A percentile compares a stretch with the other conserved stretches of the same genome.
Conservation (phyloP, 202 grass and related monocot species). For the Zoysia matrella region DNA sequence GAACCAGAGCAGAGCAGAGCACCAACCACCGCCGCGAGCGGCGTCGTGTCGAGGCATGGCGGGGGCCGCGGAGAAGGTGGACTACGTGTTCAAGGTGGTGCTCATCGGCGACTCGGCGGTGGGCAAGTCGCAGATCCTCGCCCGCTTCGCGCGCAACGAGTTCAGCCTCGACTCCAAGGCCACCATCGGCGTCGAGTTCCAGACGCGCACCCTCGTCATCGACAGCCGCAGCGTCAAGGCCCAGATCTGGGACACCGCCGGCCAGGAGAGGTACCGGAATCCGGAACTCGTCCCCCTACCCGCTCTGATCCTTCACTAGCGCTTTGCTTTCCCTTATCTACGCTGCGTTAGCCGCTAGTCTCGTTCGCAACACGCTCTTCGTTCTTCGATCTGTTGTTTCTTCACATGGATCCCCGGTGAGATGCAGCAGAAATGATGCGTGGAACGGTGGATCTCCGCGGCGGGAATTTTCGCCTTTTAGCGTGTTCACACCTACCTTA, state of each 20-base stretch:
- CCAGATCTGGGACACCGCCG: constrained; percentile 99
- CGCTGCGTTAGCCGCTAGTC: neutral
- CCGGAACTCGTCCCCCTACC: neutral
- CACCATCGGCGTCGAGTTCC: constrained; percentile 97
- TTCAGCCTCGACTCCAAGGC: constrained; percentile 88
- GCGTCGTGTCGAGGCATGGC: neutral
- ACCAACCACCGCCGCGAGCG: neutral
- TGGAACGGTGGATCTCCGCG: neutral
- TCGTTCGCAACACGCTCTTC: neutral
- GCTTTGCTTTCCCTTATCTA: neutral
- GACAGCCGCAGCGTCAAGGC: constrained; percentile 75
- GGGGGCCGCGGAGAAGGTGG: constrained; percentile 64
- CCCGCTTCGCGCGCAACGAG: constrained; percentile 49
- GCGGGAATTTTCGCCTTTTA: neutral
- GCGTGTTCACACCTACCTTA: constrained; percentile 13
- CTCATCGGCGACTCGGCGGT: constrained; percentile 83
- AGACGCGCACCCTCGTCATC: constrained; percentile 79
- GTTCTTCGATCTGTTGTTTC: neutral
- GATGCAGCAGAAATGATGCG: neutral
- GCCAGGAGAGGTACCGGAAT: constrained; percentile 75
- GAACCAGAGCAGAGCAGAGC: neutral
- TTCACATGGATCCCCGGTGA: neutral
- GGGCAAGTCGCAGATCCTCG: constrained; percentile 83
- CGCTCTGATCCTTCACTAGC: neutral
- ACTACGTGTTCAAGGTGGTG: constrained; percentile 90